phyloP scores from a whole-genome alignment of 352 stramenopile genomes.

The Globisporangium radiosum region DNA sequence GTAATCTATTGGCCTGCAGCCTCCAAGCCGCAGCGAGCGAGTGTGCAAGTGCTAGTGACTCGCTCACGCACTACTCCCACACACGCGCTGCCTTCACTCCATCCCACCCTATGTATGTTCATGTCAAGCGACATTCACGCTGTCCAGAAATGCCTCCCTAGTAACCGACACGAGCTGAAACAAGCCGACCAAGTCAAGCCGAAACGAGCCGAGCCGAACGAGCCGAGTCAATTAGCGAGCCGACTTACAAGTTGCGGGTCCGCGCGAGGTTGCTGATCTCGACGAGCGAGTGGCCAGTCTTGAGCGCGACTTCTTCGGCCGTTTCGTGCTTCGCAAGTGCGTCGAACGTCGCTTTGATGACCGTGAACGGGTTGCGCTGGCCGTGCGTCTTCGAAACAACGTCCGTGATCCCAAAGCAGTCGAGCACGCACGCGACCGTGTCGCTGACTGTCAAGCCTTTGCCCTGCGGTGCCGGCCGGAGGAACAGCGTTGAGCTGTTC shows the following conservation, averaged over 20 bases:
- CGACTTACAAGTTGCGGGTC: conserved; percentile 54
- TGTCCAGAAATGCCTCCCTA: no score
- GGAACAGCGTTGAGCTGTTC: conserved; percentile 92
- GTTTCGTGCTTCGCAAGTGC: conserved; percentile 92
- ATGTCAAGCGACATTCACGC: no score
- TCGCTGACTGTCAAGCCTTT: conserved; percentile 76
- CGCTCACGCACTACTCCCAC: neutral
- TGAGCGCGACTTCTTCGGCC: conserved; percentile 90
- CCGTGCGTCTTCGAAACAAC: conserved; percentile 90
- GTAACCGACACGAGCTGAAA: no score
- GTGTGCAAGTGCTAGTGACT: neutral
- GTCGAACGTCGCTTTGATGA: conserved; percentile 94
- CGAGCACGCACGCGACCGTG: conserved; percentile 73
- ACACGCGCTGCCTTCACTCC: neutral
- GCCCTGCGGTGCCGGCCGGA: conserved; percentile 69
- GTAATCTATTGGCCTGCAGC: neutral
- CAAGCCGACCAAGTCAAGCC: no score
- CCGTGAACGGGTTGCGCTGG: conserved; percentile 92
- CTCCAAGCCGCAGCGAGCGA: neutral
- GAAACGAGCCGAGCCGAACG: no score
- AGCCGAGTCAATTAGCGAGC: no score
- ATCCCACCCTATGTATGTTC: no score
- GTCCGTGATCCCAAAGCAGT: conserved; percentile 92
- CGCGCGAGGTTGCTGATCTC: conserved; percentile 74
- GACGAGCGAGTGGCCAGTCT: conserved; percentile 84